Evolutionary conservation across 2,329 filamentous ascomycete genomes (phyloP).

Genomic region (Drechslerella stenobrocha): DNA sequence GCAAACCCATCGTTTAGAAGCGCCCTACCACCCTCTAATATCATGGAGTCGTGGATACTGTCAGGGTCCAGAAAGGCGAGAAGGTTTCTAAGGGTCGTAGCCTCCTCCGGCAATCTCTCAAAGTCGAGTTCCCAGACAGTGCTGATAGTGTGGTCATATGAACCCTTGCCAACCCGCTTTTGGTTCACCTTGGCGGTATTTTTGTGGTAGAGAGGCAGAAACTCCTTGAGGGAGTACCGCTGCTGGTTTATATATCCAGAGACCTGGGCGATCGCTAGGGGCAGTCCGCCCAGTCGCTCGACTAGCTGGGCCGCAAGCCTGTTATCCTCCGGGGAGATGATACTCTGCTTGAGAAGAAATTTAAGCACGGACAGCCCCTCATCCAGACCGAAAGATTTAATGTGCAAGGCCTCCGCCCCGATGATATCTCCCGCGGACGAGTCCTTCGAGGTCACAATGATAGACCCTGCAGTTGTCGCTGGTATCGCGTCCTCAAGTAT

Average conservation of each 20-base stretch:
- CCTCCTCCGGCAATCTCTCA: constrained; percentile 49
- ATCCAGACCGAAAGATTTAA: constrained; percentile 48
- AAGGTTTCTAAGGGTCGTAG: constrained; percentile 51
- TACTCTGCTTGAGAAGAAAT: constrained; percentile 18
- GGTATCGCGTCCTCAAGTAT: constrained; percentile 53
- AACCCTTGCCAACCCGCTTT: constrained; percentile 47
- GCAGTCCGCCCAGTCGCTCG: constrained; percentile 52
- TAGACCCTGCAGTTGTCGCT: constrained; percentile 45
- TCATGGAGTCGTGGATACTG: constrained; percentile 52
- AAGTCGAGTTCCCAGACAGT: constrained; percentile 54
- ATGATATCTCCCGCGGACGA: constrained; percentile 41
- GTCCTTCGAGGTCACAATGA: constrained; percentile 53
- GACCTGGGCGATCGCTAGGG: constrained; percentile 54
- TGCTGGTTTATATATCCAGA: constrained; percentile 53
- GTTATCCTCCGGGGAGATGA: constrained; percentile 24
- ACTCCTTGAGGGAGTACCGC: constrained; percentile 51
- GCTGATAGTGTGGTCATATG: constrained; percentile 54
- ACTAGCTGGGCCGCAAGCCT: constrained; percentile 49
- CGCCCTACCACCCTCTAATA: constrained; percentile 47
- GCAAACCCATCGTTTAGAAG: constrained; percentile 48
- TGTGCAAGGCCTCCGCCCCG: constrained; percentile 39
- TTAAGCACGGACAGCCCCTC: constrained; percentile 23
- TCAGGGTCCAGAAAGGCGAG: constrained; percentile 54
- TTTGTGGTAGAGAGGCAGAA: constrained; percentile 53
- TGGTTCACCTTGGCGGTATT: constrained; percentile 53